Evolutionary conservation across 2,329 filamentous ascomycete species (phyloP), one percentile per base, ranked within the genome.

Genomic region (Talaromyces atroroseus): DNA sequence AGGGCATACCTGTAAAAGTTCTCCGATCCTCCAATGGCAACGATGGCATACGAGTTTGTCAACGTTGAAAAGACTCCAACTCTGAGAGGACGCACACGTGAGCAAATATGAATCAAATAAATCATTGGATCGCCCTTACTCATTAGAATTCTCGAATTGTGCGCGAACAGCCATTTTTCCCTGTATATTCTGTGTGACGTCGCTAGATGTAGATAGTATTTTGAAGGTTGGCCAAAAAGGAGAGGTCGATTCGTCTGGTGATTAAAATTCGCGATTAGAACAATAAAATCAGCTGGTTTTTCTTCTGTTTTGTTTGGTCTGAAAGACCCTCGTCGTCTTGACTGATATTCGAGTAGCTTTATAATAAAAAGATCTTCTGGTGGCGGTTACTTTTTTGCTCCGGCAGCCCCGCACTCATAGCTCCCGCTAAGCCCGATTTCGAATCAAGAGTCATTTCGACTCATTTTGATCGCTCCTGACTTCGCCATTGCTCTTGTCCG

Each of bases 1-100:
- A n/a, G n/a, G n/a, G n/a, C 16, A 51, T 51, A 58, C 85, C 84
- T 92, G 85, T 97, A 97, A 77, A 99, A 99, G 83, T 97, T 97
- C 81, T 96, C 92, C 70, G 90, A 96, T 66, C 90, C 92, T 70
- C 94, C 94, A 64, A 96, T 85, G 63, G 92, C 92, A 66, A 96
- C 90, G 67, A 99, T 82, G 66, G 92, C 91, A 76, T 96, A 99
- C 59, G 90, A 92, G 78, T 99, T 99, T 65, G 94, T 99, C 72
- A 99, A 88, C 60, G 90, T 96, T 60, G 92, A 79, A 76, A 99
- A 99, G 71, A 97, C 94, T 73, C 94, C 94, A 71, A 99, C 89
- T 79, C 92, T 96, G 68, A 53, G 50, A 23, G 29, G 26, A 44
- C 23, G n/a, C n/a, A 50, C 4, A 45, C 10, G 20, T 16, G 26